Conservation (phyloP, 2,329 filamentous ascomycete species). For the Cercospora canescens region DNA sequence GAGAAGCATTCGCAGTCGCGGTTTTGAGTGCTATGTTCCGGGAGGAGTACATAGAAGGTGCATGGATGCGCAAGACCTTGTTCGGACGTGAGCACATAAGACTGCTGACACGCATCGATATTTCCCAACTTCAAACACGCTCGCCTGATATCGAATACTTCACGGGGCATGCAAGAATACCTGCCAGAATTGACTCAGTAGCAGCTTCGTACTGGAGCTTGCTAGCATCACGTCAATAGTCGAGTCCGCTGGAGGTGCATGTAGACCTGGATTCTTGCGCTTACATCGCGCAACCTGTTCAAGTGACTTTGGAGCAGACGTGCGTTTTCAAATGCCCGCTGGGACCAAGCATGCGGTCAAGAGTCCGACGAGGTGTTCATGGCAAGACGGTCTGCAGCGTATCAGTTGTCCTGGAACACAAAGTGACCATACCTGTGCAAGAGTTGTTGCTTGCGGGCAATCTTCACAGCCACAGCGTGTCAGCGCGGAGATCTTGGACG, state of each 20-base stretch:
- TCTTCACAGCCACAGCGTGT: not conserved
- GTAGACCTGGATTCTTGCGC: not conserved
- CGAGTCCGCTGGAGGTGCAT: not conserved
- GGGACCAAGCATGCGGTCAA: no score
- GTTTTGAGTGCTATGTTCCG: no score
- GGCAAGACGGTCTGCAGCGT: not conserved
- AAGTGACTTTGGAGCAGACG: not conserved
- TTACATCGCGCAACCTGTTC: not conserved
- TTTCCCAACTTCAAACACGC: not conserved
- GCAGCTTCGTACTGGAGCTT: not conserved
- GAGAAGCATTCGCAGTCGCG: not conserved
- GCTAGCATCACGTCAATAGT: not conserved
- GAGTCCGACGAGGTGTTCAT: not conserved
- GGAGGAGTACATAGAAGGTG: no score
- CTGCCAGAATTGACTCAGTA: not conserved
- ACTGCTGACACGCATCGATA: not conserved
- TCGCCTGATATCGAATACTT: not conserved
- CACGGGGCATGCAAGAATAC: not conserved
- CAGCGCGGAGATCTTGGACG: not conserved
- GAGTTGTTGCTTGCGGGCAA: not conserved
- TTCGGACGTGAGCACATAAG: not conserved
- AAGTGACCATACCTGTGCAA: not conserved
- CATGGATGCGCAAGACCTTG: no score
- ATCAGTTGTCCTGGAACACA: not conserved
- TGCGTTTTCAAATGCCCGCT: no score